phyloP scores from a whole-genome alignment of 345 rosid genomes.

The Brassica incana region DNA sequence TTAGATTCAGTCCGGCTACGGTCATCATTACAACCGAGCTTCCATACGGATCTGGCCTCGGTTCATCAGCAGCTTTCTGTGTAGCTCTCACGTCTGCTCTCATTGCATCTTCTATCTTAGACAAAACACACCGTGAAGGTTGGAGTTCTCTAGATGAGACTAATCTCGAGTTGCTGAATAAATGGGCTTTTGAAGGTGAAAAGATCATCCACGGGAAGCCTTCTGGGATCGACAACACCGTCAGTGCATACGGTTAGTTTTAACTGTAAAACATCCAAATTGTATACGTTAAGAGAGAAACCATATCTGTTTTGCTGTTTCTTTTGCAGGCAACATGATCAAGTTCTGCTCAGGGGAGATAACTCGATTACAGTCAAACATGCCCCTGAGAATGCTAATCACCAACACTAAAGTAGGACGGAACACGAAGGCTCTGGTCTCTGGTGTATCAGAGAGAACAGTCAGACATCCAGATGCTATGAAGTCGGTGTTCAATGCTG shows the following conservation, averaged over 20 bases:
- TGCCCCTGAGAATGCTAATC: slow-evolving; percentile 79
- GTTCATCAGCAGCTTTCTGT: slow-evolving; percentile 87
- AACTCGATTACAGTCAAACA: slow-evolving; percentile 54
- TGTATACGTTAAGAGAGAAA: background rate
- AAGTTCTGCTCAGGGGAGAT: slow-evolving; percentile 74
- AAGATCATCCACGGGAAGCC: slow-evolving; percentile 94
- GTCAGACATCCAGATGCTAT: slow-evolving; percentile 69
- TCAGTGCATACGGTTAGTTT: slow-evolving; percentile 93
- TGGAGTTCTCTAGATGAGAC: slow-evolving; percentile 59
- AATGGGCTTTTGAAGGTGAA: slow-evolving; percentile 98
- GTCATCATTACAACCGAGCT: slow-evolving; percentile 74
- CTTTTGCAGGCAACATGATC: slow-evolving; percentile 78
- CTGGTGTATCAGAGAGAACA: slow-evolving; percentile 82
- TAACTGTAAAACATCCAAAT: slow-evolving; percentile 9
- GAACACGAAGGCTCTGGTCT: slow-evolving; percentile 87
- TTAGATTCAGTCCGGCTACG: slow-evolving; percentile 78
- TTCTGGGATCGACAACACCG: slow-evolving; percentile 95
- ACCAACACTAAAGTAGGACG: slow-evolving; percentile 90
- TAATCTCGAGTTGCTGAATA: slow-evolving; percentile 69
- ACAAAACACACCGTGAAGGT: slow-evolving; percentile 38
- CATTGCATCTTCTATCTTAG: slow-evolving; percentile 55
- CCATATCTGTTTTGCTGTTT: background rate
- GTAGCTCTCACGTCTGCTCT: slow-evolving; percentile 82
- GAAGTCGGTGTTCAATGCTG: slow-evolving; percentile 70
- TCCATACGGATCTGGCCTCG: slow-evolving; percentile 88